These are phyloP conservation scores for Boletus eberwhitei DNA, from an alignment of 768 basidiomycete genomes.

Conservation along the genomic window DNA sequence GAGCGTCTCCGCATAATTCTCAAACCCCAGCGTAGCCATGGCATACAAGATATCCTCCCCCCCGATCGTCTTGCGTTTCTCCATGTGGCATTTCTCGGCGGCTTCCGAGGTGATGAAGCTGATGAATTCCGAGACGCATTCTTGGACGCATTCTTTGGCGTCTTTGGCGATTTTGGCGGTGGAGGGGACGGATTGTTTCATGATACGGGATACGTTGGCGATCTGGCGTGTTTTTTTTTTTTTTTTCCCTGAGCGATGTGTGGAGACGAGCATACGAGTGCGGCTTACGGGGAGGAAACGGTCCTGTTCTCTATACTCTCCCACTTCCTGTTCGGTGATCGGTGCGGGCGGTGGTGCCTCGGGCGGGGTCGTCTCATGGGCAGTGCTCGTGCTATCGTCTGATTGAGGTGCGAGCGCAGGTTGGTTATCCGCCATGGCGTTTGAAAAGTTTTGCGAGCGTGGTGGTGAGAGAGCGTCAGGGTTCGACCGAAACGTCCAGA, in stretches of 20 bases:
- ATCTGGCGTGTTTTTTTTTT: conserved; percentile 46
- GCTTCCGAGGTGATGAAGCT: conserved; percentile 97
- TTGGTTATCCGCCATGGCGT: conserved; percentile 31
- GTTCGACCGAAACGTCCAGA: background rate
- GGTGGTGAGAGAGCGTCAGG: background rate
- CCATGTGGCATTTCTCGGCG: conserved; percentile 88
- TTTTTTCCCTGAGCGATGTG: background rate
- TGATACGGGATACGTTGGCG: conserved; percentile 96
- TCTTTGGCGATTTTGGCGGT: conserved; percentile 97
- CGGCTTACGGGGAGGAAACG: conserved; percentile 78
- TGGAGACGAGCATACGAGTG: background rate
- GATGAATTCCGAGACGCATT: conserved; percentile 98
- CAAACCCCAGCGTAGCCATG: conserved; percentile 91
- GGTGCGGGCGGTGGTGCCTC: conserved; percentile 59
- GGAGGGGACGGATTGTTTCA: conserved; percentile 87
- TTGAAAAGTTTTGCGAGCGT: background rate
- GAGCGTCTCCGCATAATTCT: conserved; percentile 89
- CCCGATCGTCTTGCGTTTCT: conserved; percentile 97
- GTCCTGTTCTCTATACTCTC: conserved; percentile 94
- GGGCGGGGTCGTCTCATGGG: conserved; percentile 29
- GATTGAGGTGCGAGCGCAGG: conserved; percentile 39
- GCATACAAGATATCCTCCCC: conserved; percentile 96
- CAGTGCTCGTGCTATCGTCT: conserved; percentile 35
- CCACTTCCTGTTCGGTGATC: conserved; percentile 90
- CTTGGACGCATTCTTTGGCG: conserved; percentile 97